These are phyloP conservation scores for Dactylis glomerata DNA, from an alignment of 176 grass and related monocot genomes.

Conservation along the genomic window DNA sequence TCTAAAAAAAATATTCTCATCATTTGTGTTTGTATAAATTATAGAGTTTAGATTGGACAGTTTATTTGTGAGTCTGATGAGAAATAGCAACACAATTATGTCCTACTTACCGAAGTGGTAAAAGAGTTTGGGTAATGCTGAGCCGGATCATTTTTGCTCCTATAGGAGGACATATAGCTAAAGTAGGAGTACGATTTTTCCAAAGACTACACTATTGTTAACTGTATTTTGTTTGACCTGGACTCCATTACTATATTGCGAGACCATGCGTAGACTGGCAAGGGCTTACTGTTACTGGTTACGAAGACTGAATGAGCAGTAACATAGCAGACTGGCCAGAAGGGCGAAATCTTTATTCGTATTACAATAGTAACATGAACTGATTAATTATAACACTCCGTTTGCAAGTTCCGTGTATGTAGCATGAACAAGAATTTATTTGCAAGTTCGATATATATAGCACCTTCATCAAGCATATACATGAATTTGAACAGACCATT, in stretches of 20 bases:
- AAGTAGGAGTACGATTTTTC: background rate
- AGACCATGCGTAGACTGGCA: background rate
- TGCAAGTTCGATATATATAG: conserved; percentile 23
- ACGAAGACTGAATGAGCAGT: background rate
- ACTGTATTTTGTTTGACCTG: background rate
- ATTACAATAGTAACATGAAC: conserved; percentile 21
- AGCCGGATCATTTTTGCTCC: background rate
- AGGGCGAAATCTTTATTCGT: background rate
- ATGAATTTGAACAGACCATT: conserved; percentile 27
- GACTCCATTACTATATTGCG: background rate
- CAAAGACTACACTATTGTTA: background rate
- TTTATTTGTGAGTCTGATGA: background rate
- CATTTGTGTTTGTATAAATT: background rate
- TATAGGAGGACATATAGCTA: background rate
- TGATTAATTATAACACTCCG: conserved; percentile 22
- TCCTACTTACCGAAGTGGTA: background rate
- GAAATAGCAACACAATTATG: background rate
- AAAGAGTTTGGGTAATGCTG: background rate
- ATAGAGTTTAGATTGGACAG: background rate
- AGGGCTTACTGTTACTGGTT: background rate
- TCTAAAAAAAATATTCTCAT: no score
- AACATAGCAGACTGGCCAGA: background rate
- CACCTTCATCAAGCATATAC: conserved; percentile 21
- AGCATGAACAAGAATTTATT: conserved; percentile 25
- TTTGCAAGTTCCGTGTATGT: background rate